These are phyloP conservation scores for Exobasidium cylindrosporum DNA, from an alignment of 1,284 basidiomycete species.

Conservation along the genomic window DNA sequence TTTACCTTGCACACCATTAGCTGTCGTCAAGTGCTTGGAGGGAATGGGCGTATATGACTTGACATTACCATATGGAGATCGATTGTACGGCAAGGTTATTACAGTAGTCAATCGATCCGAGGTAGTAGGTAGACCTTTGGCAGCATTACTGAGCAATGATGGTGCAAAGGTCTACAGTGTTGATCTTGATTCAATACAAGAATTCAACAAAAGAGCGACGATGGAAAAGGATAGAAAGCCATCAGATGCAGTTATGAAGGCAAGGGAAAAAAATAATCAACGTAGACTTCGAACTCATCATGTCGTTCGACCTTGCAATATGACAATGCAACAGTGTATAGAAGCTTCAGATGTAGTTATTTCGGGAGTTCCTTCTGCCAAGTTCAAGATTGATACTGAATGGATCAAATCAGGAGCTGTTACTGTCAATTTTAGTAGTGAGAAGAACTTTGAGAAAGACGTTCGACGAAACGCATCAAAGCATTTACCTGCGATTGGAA, in stretches of 20 bases:
- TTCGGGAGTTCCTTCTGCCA: constrained; percentile 59
- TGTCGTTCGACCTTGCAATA: constrained; percentile 60
- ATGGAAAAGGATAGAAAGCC: constrained; percentile 28
- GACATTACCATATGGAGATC: constrained; percentile 86
- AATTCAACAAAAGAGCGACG: constrained; percentile 55
- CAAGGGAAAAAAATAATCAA: constrained; percentile 61
- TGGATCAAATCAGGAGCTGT: constrained; percentile 89
- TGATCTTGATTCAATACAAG: constrained; percentile 88
- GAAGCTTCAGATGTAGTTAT: constrained; percentile 48
- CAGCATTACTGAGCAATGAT: constrained; percentile 89
- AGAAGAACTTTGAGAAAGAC: constrained; percentile 94
- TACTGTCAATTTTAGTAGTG: constrained; percentile 87
- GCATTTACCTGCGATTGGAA: constrained; percentile 76
- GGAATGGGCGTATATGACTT: constrained; percentile 86
- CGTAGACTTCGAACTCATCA: constrained; percentile 65
- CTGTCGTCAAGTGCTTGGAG: constrained; percentile 88
- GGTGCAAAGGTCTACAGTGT: constrained; percentile 91
- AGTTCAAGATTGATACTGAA: constrained; percentile 84
- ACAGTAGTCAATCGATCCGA: constrained; percentile 97
- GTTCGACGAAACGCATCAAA: constrained; percentile 70
- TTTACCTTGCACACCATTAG: constrained; percentile 92
- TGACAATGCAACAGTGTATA: constrained; percentile 37
- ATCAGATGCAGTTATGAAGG: constrained; percentile 50
- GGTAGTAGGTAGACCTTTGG: constrained; percentile 90
- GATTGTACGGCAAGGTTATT: constrained; percentile 86